Evolutionary conservation across 371 early-diverging fungal species (phyloP).

Genomic region (Mucor mucedo): DNA sequence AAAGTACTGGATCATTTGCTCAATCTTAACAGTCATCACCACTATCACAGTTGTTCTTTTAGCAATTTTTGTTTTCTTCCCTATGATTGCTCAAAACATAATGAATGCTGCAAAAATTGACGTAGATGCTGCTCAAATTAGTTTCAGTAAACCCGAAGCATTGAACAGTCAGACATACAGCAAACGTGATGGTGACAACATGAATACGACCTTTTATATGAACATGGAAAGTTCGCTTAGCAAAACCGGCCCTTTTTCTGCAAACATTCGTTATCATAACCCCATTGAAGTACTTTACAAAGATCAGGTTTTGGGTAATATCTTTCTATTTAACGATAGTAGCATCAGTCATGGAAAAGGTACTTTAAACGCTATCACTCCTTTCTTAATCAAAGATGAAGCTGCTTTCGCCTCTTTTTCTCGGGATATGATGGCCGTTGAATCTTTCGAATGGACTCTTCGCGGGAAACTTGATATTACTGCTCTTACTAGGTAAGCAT

Average conservation of each 20-base stretch:
- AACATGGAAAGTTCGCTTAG: conserved; percentile 52
- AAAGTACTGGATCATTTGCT: conserved; percentile 65
- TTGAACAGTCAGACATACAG: conserved; percentile 18
- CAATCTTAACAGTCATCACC: conserved; percentile 48
- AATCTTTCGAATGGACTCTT: conserved; percentile 60
- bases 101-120: conserved; percentile 58
- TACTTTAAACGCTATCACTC: conserved; percentile 39
- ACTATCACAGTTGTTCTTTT: conserved; percentile 56
- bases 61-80: conserved; percentile 60
- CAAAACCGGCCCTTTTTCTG: conserved; percentile 68
- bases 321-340: conserved; percentile 53
- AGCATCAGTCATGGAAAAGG: conserved; percentile 58
- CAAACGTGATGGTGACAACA: conserved; percentile 38
- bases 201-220: conserved; percentile 53
- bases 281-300: conserved; percentile 51
- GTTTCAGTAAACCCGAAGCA: conserved; percentile 43
- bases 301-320: conserved; percentile 52
- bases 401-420: conserved; percentile 57
- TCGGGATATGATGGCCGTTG: conserved; percentile 56
- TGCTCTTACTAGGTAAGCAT: conserved; percentile 58
- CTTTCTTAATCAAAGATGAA: conserved; percentile 53
- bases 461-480: conserved; percentile 61
- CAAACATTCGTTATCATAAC: conserved; percentile 50
- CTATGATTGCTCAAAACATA: conserved; percentile 62
- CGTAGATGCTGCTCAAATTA: conserved; percentile 55